These are phyloP conservation scores for Xylariaceae sp. DNA, from an alignment of 2,329 filamentous ascomycete genomes.

Conservation along the genomic window DNA sequence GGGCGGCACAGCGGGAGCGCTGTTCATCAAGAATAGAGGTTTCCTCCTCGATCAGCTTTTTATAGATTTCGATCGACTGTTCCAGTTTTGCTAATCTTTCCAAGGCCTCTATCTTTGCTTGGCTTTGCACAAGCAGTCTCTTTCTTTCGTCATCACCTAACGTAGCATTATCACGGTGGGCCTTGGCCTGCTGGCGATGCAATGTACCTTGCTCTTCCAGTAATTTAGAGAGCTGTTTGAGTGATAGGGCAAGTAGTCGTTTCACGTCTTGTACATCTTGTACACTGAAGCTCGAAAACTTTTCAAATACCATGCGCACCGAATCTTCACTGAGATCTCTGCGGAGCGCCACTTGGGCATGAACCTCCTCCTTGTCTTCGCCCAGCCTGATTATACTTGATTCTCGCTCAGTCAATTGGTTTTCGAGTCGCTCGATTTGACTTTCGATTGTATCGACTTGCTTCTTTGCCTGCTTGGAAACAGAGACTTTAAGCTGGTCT, in stretches of 20 bases:
- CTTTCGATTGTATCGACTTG: neutral
- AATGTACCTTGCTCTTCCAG: slow-evolving; percentile 8
- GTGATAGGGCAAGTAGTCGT: slow-evolving; percentile 6
- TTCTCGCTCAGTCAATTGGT: neutral
- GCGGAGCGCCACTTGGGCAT: neutral
- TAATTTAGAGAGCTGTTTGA: slow-evolving; percentile 5
- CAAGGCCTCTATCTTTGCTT: neutral
- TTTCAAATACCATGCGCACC: slow-evolving; percentile 1
- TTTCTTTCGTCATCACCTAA: neutral
- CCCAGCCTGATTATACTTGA: neutral
- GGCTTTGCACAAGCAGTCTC: neutral
- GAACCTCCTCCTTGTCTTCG: neutral
- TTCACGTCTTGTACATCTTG: neutral
- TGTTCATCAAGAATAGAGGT: slow-evolving; percentile 8
- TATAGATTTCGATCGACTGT: slow-evolving; percentile 17
- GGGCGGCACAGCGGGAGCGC: neutral
- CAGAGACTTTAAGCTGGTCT: neutral
- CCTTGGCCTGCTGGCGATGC: slow-evolving; percentile 1
- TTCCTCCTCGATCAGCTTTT: slow-evolving; percentile 17
- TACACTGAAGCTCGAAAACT: neutral
- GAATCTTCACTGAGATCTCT: slow-evolving; percentile 1
- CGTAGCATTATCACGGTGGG: neutral
- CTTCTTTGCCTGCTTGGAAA: neutral
- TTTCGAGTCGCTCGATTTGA: neutral
- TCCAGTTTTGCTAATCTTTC: slow-evolving; percentile 11